Evolutionary conservation across 139 green algal species (phyloP), one percentile per base, ranked within the genome.

Genomic region (Micractinium conductrix): DNA sequence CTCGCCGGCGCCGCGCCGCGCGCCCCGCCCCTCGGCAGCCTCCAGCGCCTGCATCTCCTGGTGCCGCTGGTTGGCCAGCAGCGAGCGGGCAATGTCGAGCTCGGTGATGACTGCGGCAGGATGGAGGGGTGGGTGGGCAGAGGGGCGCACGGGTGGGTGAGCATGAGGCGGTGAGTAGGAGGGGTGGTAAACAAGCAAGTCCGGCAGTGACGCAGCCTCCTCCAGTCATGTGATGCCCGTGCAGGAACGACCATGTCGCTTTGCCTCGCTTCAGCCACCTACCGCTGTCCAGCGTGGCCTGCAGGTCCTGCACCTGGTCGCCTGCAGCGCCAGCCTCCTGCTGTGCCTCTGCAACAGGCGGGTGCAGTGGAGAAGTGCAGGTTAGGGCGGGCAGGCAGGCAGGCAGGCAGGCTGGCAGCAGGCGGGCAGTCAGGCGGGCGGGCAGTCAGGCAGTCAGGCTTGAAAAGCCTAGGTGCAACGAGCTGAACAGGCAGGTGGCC

Each of bases 301-400:
- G 80, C 30, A 85, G 40, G 53, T 85, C 80, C 9, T 60, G 22
- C 53, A 85, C 80, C 48, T 85, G 80, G 17, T 85, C 40, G 2
- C 28, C 42, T 1, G 80, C 80, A 35, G 38, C 71, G 1, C 14
- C 50, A 12, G 69, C 67, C 67, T 71, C 48, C 30, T 72, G 28
- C 53, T 48, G 69, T 2, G 80, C 70, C 26, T 85, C 80, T 85
- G 80, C 79, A 75, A 33, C 40, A 43, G 40, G 17, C 43, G 21
- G 19, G 45, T n/a, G 16, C 26, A n/a, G 37, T 0, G 17, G 16
- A 26, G n/a, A n/a, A n/a, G n/a, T n/a, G n/a, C n/a, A n/a, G n/a
- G n/a, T n/a, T n/a, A n/a, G 33, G 33, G 33, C 8, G 33, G 65
- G 22, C n/a, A 3, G 65, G n/a, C n/a, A 43, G 12, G 65, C 5